Base-by-base conservation (phyloP, 2,329 filamentous ascomycete species). In the Fusarium subtropicale region DNA sequence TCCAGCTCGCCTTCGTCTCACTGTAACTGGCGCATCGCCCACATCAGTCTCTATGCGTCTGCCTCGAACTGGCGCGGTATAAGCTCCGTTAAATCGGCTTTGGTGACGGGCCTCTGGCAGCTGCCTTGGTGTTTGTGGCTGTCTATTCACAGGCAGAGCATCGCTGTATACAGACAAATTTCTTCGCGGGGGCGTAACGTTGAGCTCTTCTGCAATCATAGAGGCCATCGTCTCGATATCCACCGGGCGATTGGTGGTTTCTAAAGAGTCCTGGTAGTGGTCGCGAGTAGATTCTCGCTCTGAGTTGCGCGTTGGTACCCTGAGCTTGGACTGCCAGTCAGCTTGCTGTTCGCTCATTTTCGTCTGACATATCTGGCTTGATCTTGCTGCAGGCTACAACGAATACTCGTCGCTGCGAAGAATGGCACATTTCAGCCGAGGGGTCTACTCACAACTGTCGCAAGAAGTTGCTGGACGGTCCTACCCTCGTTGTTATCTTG, bases 51-150 rank as follows among this genome's bases (percentile, higher is more conserved):
- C 61, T 24, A n/a, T 50, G 18, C 53, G 68, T 50, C 56, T 60
- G 36, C 48, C 54, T 55, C 63, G 57, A 41, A 42, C 68, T 22
- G 72, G 70, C 20, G 66, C 70, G 28, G 72, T 72, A 41, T 71
- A 72, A 15, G 56, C 61, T 39, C 71, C 64, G 24, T 64, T 64
- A n/a, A 75, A 60, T 31, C 65, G 60, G 45, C 73, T 75, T 45
- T 63, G 72, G 36, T 75, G 69, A 36, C 69, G 71, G 31, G 71
- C 64, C 61, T 75, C 73, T 47, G 68, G 71, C 12, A 75, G 44
- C n/a, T 70, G 50, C 44, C 60, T 50, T n/a, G 73, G 71, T 24
- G 71, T 75, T 39, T 66, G 73, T 16, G 72, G 71, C 20, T 75
- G 73, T 31, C 60, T 41, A 36, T 61, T 45, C 28, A 55, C 50